Base-by-base conservation (phyloP, 345 rosid genomes). In the Heritiera fomes region DNA sequence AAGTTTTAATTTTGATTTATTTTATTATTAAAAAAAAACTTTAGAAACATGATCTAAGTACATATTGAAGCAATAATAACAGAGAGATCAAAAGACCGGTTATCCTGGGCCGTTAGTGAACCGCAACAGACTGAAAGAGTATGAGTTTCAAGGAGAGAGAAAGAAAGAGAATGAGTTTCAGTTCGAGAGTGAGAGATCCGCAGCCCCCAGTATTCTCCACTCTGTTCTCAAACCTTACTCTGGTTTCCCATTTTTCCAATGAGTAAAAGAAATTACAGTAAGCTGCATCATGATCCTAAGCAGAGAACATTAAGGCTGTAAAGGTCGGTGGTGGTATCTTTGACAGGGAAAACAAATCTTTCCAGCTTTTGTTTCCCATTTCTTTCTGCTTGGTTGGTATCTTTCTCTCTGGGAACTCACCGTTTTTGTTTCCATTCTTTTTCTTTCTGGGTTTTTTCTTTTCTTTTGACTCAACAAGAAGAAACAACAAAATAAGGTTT, bases 161-260 rank as follows among this genome's bases (percentile, higher is more conserved):
- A 23, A 23, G 28, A 23, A 23, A 23, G 28, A 23, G 28, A 23
- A 23, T 12, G 53, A 0, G 3, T 53, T 50, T 3, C 15, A 50
- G 55, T 50, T 5, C 4, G 55, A 15, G 58, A 17, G 58, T 53
- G 58, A 53, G 58, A 53, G 20, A 56, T 10, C 61, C 23, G 23
- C 61, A 6, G 43, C 63, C 63, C 63, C 9, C 13, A 8, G 45
- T 70, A 23, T 69, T 69, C 5, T 6, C 1, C 58, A 28, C 7
- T 49, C 34, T 34, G 2, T 4, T 18, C 6, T 68, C 52, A 70
- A 50, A 70, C 58, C 74, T 28, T 12, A 49, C 20, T 32, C 23
- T 50, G 73, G 18, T 71, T 71, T 50, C 60, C 41, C 5, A 5
- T 20, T 69, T 69, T 69, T 20, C 15, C 74, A 28, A 46, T 69